Percentiles rank a stretch among this genome's conserved stretches.
Evolutionary conservation across 441 rosid species (phyloP).

Genomic region (Adansonia grandidieri): DNA sequence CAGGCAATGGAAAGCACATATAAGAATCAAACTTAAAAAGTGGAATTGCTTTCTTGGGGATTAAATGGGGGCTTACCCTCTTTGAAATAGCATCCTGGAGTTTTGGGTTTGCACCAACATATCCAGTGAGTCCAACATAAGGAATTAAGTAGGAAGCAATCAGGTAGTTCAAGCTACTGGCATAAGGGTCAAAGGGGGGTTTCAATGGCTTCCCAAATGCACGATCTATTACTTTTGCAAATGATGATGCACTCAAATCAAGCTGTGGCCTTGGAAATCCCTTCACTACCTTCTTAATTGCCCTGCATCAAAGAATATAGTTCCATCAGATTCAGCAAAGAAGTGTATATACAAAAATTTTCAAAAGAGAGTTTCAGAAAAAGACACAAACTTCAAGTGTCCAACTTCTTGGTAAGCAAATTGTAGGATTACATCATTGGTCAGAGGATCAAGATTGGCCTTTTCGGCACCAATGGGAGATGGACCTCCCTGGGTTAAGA

Average conservation of each 20-base stretch:
- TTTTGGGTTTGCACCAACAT: slow-evolving; percentile 75
- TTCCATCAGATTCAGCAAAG: background rate
- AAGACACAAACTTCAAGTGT: slow-evolving; percentile 60
- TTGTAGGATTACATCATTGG: slow-evolving; percentile 70
- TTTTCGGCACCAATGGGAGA: slow-evolving; percentile 61
- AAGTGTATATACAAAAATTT: background rate
- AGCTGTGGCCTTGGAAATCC: slow-evolving; percentile 86
- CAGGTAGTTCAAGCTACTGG: slow-evolving; percentile 60
- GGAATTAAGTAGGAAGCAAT: slow-evolving; percentile 78
- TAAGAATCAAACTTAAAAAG: background rate
- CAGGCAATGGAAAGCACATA: background rate
- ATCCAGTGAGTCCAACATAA: slow-evolving; percentile 85
- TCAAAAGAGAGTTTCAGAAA: background rate
- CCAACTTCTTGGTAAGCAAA: slow-evolving; percentile 95
- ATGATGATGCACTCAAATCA: slow-evolving; percentile 61
- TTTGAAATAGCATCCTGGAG: slow-evolving; percentile 50
- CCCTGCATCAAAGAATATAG: slow-evolving; percentile 42
- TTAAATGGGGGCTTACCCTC: slow-evolving; percentile 41
- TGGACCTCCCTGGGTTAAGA: slow-evolving; percentile 71
- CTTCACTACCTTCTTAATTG: slow-evolving; percentile 59
- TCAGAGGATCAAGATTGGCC: slow-evolving; percentile 65
- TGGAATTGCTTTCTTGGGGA: background rate
- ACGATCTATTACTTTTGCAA: slow-evolving; percentile 57
- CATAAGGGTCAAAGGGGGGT: slow-evolving; percentile 87
- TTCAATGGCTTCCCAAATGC: slow-evolving; percentile 56